Percentiles rank a stretch among this genome's conserved stretches.
Evolutionary conservation across 2,329 filamentous ascomycete genomes (phyloP).

Genomic region (Dactylonectria macrodidyma): DNA sequence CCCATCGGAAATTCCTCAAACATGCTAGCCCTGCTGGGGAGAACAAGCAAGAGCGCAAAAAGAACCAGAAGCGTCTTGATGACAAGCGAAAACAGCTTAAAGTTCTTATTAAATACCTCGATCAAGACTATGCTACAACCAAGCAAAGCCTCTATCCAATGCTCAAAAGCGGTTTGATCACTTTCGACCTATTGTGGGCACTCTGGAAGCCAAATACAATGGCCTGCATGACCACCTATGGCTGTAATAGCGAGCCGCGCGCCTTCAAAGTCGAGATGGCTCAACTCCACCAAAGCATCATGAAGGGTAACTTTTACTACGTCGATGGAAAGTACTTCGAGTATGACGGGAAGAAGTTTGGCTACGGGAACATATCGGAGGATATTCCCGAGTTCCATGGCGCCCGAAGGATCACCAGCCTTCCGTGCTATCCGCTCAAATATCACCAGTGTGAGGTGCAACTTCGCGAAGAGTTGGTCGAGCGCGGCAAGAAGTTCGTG

Average conservation of each 20-base stretch:
- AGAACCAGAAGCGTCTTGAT: slow-evolving; percentile 70
- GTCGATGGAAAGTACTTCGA: slow-evolving; percentile 87
- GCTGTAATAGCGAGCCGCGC: slow-evolving; percentile 80
- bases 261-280: slow-evolving; percentile 87
- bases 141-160: slow-evolving; percentile 87
- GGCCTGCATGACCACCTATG: slow-evolving; percentile 83
- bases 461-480: slow-evolving; percentile 77
- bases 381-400: slow-evolving; percentile 85
- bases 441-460: slow-evolving; percentile 82
- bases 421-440: slow-evolving; percentile 82
- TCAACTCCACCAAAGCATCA: slow-evolving; percentile 77
- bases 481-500: slow-evolving; percentile 89
- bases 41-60: slow-evolving; percentile 71
- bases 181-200: slow-evolving; percentile 90
- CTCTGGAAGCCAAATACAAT: slow-evolving; percentile 90
- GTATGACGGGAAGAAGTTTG: slow-evolving; percentile 90
- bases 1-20: slow-evolving; percentile 75
- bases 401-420: slow-evolving; percentile 83
- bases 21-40: slow-evolving; percentile 64
- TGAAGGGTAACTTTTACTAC: slow-evolving; percentile 82
- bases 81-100: slow-evolving; percentile 77
- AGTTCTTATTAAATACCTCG: slow-evolving; percentile 81
- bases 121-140: slow-evolving; percentile 83
- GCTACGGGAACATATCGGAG: slow-evolving; percentile 78
- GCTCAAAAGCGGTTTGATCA: slow-evolving; percentile 86